Percentiles rank a stretch among this genome's conserved stretches.
phyloP scores from a whole-genome alignment of 2,329 filamentous ascomycete species.

The Hymenoscyphus albidus region DNA sequence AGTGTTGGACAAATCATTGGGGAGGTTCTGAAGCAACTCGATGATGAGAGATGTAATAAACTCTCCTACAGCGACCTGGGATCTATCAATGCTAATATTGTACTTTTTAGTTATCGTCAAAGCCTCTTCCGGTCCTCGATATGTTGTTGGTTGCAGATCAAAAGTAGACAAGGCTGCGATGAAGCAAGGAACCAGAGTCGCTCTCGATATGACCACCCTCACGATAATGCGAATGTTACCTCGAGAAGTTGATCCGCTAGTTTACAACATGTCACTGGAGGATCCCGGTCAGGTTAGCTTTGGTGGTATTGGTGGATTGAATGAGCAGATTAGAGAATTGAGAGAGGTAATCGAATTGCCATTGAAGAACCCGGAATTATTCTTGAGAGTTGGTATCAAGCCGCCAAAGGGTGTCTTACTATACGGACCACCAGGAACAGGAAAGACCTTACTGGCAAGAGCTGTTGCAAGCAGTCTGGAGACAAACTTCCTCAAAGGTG shows the following conservation, averaged over 20 bases:
- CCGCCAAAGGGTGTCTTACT: conserved; percentile 95
- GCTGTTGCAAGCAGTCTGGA: conserved; percentile 95
- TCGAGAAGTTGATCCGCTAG: conserved; percentile 93
- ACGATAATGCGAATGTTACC: conserved; percentile 99
- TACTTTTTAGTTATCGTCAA: conserved; percentile 81
- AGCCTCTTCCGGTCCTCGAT: conserved; percentile 92
- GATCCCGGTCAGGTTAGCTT: conserved; percentile 98
- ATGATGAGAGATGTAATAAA: conserved; percentile 91
- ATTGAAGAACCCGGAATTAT: conserved; percentile 97
- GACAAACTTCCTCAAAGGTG: conserved; percentile 97
- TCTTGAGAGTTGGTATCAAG: conserved; percentile 95
- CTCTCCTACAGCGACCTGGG: neutral
- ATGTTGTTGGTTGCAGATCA: conserved; percentile 95
- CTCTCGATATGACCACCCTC: conserved; percentile 97
- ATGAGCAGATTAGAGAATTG: conserved; percentile 96
- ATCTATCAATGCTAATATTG: conserved; percentile 21
- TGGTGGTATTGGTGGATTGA: conserved; percentile 92
- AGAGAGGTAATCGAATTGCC: conserved; percentile 97
- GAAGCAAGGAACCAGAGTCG: conserved; percentile 96
- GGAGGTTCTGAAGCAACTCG: conserved; percentile 96
- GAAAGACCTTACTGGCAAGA: conserved; percentile 90
- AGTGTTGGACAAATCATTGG: conserved; percentile 99
- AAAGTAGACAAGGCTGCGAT: conserved; percentile 97
- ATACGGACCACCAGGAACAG: conserved; percentile 93
- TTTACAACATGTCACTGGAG: conserved; percentile 99